Evolutionary conservation across 2,329 filamentous ascomycete species (phyloP).

Genomic region (Beauveria sp.): DNA sequence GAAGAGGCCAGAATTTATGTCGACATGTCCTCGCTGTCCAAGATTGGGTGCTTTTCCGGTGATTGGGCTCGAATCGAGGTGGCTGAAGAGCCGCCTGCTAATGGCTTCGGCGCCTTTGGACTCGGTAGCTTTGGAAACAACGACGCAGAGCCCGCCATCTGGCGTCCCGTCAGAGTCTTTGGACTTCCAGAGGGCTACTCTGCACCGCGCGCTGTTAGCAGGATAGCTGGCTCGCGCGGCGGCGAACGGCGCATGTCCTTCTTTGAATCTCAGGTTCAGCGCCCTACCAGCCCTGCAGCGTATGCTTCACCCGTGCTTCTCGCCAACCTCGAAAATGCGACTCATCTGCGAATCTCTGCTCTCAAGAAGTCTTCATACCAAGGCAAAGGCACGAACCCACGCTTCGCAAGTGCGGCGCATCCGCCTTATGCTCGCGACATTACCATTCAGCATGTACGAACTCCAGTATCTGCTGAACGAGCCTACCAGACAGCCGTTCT

Average conservation of each 20-base stretch:
- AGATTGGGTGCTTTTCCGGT: conserved; percentile 92
- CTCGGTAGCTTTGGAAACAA: conserved; percentile 50
- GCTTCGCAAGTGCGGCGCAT: conserved; percentile 46
- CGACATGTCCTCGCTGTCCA: conserved; percentile 74
- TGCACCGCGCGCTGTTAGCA: conserved; percentile 46
- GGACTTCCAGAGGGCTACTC: conserved; percentile 73
- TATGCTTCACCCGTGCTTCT: conserved; percentile 83
- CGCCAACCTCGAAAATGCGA: conserved; percentile 72
- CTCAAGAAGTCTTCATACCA: conserved; percentile 47
- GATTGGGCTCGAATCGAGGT: conserved; percentile 89
- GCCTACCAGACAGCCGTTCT: conserved; percentile 80
- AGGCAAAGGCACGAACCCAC: conserved; percentile 45
- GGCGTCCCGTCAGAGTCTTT: conserved; percentile 83
- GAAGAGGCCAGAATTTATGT: conserved; percentile 87
- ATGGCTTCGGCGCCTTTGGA: conserved; percentile 59
- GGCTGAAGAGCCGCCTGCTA: conserved; percentile 62
- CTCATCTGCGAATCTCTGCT: conserved; percentile 71
- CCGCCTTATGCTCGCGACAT: conserved; percentile 65
- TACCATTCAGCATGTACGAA: conserved; percentile 79
- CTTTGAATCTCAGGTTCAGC: conserved; percentile 61
- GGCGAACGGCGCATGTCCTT: conserved; percentile 50
- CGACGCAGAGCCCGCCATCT: conserved; percentile 55
- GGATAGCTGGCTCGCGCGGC: conserved; percentile 48
- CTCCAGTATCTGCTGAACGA: conserved; percentile 79
- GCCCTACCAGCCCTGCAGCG: conserved; percentile 48